Percentiles rank a stretch among this genome's conserved stretches.
These are phyloP conservation scores for Protomyces macrosporus DNA, from an alignment of 1,139 yeast species.

Conservation along the genomic window DNA sequence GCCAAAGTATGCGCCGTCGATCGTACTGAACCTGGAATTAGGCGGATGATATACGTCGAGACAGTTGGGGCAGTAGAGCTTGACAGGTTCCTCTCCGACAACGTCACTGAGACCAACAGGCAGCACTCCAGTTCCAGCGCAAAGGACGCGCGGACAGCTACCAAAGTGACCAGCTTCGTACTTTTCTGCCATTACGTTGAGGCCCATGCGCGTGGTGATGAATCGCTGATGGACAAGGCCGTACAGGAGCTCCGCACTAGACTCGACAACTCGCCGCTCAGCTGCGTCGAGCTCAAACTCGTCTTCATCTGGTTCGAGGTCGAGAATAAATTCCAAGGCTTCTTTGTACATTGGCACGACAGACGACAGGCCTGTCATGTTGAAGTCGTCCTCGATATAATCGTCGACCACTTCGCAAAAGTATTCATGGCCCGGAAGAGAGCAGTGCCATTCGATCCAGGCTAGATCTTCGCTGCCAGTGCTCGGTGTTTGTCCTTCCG, in stretches of 20 bases:
- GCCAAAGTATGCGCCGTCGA: slow-evolving; percentile 96
- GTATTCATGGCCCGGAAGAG: slow-evolving; percentile 83
- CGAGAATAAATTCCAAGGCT: slow-evolving; percentile 84
- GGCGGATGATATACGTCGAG: slow-evolving; percentile 84
- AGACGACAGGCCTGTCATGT: slow-evolving; percentile 78
- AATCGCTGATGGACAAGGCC: slow-evolving; percentile 93
- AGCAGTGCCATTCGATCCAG: slow-evolving; percentile 83
- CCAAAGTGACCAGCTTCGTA: slow-evolving; percentile 89
- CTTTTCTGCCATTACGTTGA: slow-evolving; percentile 82
- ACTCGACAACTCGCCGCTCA: slow-evolving; percentile 63
- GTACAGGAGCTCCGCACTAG: slow-evolving; percentile 83
- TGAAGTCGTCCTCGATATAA: slow-evolving; percentile 93
- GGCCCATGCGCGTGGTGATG: slow-evolving; percentile 82
- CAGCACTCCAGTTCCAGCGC: slow-evolving; percentile 85
- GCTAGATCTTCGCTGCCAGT: slow-evolving; percentile 7
- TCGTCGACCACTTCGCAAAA: slow-evolving; percentile 90
- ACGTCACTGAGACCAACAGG: slow-evolving; percentile 91
- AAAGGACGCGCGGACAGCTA: slow-evolving; percentile 79
- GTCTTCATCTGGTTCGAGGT: slow-evolving; percentile 51
- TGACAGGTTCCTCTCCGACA: slow-evolving; percentile 85
- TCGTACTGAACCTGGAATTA: slow-evolving; percentile 72
- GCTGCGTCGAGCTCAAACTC: slow-evolving; percentile 44
- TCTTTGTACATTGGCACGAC: slow-evolving; percentile 88
- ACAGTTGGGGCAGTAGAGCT: slow-evolving; percentile 92
- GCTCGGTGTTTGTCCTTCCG: slow-evolving; percentile 20